These are phyloP conservation scores for Ophiostoma sp. DNA, from an alignment of 2,329 filamentous ascomycete genomes.

Conservation along the genomic window DNA sequence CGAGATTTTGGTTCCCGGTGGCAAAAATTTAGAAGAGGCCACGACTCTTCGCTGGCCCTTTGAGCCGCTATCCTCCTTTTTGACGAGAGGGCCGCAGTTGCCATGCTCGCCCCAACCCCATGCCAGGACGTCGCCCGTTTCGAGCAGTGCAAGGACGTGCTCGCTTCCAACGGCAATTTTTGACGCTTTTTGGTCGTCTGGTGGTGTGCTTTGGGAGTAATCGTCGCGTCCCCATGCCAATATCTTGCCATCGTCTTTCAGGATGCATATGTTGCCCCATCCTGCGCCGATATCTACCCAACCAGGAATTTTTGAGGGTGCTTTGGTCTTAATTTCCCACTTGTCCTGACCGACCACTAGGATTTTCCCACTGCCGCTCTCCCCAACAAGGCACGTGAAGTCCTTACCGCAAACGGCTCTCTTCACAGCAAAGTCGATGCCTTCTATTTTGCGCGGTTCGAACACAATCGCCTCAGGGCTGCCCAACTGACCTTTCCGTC, in stretches of 20 bases:
- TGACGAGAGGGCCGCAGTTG: slow-evolving; percentile 70
- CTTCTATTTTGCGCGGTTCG: slow-evolving; percentile 61
- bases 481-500: slow-evolving; percentile 82
- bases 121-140: slow-evolving; percentile 66
- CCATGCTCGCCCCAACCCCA: slow-evolving; percentile 99
- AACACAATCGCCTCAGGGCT: slow-evolving; percentile 54
- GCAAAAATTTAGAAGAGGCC: slow-evolving; percentile 56
- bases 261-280: slow-evolving; percentile 79
- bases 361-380: slow-evolving; percentile 58
- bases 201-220: slow-evolving; percentile 75
- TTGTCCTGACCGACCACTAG: slow-evolving; percentile 73
- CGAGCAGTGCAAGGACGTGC: slow-evolving; percentile 74
- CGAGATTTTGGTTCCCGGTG: slow-evolving; percentile 53
- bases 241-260: slow-evolving; percentile 61
- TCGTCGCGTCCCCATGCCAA: slow-evolving; percentile 81
- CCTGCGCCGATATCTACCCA: slow-evolving; percentile 74
- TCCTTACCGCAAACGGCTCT: slow-evolving; percentile 79
- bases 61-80: slow-evolving; percentile 64
- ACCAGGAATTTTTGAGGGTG: slow-evolving; percentile 52
- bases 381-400: slow-evolving; percentile 72
- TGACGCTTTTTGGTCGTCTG: slow-evolving; percentile 54
- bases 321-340: slow-evolving; percentile 61
- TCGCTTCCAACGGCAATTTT: slow-evolving; percentile 84
- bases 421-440: slow-evolving; percentile 60
- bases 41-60: slow-evolving; percentile 70